Conservation (phyloP, 768 basidiomycete species). For the Russula ochroleuca region DNA sequence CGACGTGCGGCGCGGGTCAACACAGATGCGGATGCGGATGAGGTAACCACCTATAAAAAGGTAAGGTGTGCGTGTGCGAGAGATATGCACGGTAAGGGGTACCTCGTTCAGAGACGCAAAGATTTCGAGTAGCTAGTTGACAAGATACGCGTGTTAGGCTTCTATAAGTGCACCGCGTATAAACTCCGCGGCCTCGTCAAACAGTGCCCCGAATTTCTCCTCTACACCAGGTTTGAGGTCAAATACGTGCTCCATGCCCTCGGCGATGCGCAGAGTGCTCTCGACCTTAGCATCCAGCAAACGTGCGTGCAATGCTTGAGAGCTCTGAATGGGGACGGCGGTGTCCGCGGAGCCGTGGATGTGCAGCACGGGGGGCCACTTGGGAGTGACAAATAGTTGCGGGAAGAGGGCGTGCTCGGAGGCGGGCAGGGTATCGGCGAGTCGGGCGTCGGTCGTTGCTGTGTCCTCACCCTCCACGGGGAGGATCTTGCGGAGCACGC, state of each 20-base stretch:
- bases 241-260: slow-evolving; percentile 52
- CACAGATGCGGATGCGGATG: not conserved
- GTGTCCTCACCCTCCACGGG: not conserved
- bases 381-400: slow-evolving; percentile 37
- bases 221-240: slow-evolving; percentile 49
- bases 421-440: slow-evolving; percentile 30
- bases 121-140: not conserved
- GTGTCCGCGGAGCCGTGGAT: slow-evolving; percentile 49
- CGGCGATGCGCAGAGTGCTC: slow-evolving; percentile 37
- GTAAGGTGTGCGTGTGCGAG: too few relatives aligned
- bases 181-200: slow-evolving; percentile 34
- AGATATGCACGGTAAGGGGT: too few relatives aligned
- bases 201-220: slow-evolving; percentile 39
- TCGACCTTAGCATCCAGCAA: slow-evolving; percentile 38
- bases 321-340: slow-evolving; percentile 43
- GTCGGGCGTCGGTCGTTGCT: not conserved
- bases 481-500: slow-evolving; percentile 34
- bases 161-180: slow-evolving; percentile 25
- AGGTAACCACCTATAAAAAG: too few relatives aligned
- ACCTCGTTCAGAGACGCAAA: not conserved
- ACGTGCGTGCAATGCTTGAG: slow-evolving; percentile 36
- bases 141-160: not conserved
- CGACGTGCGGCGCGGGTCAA: not conserved
- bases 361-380: slow-evolving; percentile 47
- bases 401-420: slow-evolving; percentile 43